Percentiles rank a stretch among this genome's conserved stretches.
These are phyloP conservation scores for Bromus sterilis DNA, from an alignment of 176 grass and related monocot genomes.

Conservation along the genomic window DNA sequence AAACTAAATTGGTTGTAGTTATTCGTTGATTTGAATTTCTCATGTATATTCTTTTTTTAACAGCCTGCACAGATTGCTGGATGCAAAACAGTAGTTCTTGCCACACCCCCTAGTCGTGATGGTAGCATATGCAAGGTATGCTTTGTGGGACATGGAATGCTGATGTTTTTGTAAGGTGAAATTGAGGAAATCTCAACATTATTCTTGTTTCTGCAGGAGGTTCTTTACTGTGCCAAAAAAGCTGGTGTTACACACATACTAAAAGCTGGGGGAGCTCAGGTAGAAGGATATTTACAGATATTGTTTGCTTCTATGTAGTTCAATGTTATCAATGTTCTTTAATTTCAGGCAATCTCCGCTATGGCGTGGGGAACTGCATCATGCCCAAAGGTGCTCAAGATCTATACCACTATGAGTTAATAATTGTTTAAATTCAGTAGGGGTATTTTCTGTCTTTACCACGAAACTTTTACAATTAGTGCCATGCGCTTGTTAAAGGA, in stretches of 20 bases:
- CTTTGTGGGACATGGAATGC: not conserved
- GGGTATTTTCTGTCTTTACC: not conserved
- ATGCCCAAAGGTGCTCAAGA: constrained; percentile 78
- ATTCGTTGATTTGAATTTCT: constrained; percentile 15
- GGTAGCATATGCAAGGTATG: constrained; percentile 96
- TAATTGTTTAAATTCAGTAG: not conserved
- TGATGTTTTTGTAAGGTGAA: not conserved
- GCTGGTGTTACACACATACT: constrained; percentile 92
- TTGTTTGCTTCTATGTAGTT: not conserved
- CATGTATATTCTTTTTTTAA: constrained; percentile 27
- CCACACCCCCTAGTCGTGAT: constrained; percentile 74
- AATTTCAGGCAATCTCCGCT: constrained; percentile 73
- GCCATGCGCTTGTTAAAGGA: not conserved
- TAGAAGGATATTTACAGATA: constrained; percentile 10
- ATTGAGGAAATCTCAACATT: not conserved
- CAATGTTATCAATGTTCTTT: constrained; percentile 2
- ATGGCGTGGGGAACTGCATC: constrained; percentile 93
- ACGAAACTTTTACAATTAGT: not conserved
- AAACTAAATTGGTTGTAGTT: not conserved
- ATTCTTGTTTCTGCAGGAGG: constrained; percentile 48
- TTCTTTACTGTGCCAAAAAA: constrained; percentile 97
- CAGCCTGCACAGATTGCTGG: constrained; percentile 96
- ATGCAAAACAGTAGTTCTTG: constrained; percentile 91
- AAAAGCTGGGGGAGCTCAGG: constrained; percentile 96
- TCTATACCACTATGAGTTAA: not conserved